phyloP scores from a whole-genome alignment of 176 grass and related monocot species.

The Olyra latifolia region DNA sequence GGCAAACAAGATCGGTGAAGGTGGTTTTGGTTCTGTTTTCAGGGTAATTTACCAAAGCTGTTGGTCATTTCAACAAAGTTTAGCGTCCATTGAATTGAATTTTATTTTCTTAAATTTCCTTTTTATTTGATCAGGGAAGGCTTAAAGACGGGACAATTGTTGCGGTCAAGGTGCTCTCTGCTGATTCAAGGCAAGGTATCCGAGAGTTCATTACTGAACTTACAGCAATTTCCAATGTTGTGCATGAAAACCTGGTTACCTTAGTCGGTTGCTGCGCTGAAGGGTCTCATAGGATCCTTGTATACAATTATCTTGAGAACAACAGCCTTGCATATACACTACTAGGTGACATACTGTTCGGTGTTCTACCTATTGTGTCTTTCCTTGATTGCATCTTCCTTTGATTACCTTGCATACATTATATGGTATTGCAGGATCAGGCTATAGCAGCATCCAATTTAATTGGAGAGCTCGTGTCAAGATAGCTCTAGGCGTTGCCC shows the following conservation, averaged over 20 bases:
- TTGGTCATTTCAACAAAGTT: slow-evolving; percentile 1
- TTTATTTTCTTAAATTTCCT: slow-evolving; percentile 21
- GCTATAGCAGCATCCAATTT: slow-evolving; percentile 57
- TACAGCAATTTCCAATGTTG: slow-evolving; percentile 57
- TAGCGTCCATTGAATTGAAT: neutral
- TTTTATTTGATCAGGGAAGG: slow-evolving; percentile 60
- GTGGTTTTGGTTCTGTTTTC: slow-evolving; percentile 84
- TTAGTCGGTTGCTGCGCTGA: slow-evolving; percentile 78
- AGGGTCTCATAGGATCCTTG: slow-evolving; percentile 68
- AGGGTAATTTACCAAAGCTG: slow-evolving; percentile 52
- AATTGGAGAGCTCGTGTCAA: slow-evolving; percentile 77
- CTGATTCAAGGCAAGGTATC: slow-evolving; percentile 72
- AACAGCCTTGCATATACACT: slow-evolving; percentile 76
- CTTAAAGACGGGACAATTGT: slow-evolving; percentile 72
- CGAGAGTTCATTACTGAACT: slow-evolving; percentile 71
- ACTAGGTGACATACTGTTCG: slow-evolving; percentile 53
- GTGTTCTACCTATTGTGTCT: slow-evolving; percentile 19
- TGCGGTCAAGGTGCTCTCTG: slow-evolving; percentile 79
- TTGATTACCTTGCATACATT: slow-evolving; percentile 5
- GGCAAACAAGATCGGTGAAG: slow-evolving; percentile 79
- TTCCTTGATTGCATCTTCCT: neutral
- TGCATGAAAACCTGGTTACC: slow-evolving; percentile 78
- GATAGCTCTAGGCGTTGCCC: slow-evolving; percentile 70
- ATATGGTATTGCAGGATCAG: slow-evolving; percentile 43
- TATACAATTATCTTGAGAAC: slow-evolving; percentile 86